A percentile compares a stretch with the other conserved stretches of the same genome.
Evolutionary conservation across 2,329 filamentous ascomycete genomes (phyloP).

Genomic region (Aureobasidium namibiae): DNA sequence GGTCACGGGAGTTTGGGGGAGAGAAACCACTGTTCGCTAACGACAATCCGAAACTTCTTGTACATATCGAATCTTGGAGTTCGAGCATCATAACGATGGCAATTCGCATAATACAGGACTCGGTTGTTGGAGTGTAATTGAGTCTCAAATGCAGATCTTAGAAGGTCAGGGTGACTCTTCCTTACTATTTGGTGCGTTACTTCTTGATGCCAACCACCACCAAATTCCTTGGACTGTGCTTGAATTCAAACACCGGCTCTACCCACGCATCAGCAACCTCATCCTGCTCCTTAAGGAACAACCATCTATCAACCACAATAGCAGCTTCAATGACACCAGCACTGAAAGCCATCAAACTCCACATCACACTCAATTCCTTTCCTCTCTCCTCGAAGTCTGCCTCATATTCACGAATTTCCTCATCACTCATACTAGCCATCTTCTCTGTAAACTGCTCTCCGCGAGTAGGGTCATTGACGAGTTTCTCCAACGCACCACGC

Average conservation of each 20-base stretch:
- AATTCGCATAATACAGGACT: too few relatives aligned
- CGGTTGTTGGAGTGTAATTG: too few relatives aligned
- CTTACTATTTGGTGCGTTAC: not conserved
- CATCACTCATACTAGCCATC: conserved; percentile 62
- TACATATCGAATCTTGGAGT: too few relatives aligned
- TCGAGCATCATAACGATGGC: too few relatives aligned
- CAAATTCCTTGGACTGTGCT: conserved; percentile 76
- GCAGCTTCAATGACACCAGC: conserved; percentile 81
- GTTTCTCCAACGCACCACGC: conserved; percentile 68
- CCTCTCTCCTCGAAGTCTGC: conserved; percentile 54
- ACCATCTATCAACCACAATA: conserved; percentile 84
- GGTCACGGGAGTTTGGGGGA: too few relatives aligned
- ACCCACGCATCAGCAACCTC: conserved; percentile 75
- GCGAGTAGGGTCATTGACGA: conserved; percentile 53
- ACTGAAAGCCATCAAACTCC: conserved; percentile 95
- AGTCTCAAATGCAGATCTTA: too few relatives aligned
- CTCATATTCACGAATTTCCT: conserved; percentile 67
- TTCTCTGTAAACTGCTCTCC: conserved; percentile 53
- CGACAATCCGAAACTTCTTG: too few relatives aligned
- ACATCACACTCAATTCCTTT: conserved; percentile 77
- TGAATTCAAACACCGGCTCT: conserved; percentile 86
- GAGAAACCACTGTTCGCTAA: too few relatives aligned
- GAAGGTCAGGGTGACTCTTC: not conserved
- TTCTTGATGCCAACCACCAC: conserved; percentile 88
- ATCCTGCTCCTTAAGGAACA: conserved; percentile 71